A percentile compares a stretch with the other conserved stretches of the same genome.
Conservation (phyloP, 176 grass and related monocot species). For the Elymus sibiricus region DNA sequence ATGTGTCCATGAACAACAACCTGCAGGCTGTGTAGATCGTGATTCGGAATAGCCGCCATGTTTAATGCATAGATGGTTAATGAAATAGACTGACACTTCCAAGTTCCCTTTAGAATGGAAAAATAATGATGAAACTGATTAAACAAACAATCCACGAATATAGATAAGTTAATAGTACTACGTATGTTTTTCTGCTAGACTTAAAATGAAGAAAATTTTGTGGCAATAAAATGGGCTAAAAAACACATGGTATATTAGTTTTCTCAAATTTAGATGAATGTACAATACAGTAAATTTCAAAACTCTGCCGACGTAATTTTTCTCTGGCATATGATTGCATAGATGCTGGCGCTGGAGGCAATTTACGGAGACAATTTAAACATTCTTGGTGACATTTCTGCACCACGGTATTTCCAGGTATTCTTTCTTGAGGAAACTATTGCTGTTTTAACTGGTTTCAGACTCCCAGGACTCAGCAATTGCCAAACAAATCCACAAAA, state of each 20-base stretch:
- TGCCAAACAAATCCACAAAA: neutral
- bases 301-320: neutral
- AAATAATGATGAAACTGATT: neutral
- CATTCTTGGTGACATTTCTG: slow-evolving; percentile 19
- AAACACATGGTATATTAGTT: neutral
- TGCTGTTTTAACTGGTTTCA: neutral
- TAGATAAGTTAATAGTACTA: neutral
- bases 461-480: neutral
- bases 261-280: neutral
- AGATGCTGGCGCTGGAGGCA: slow-evolving; percentile 43
- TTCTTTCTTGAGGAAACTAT: neutral
- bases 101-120: neutral
- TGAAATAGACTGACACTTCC: neutral
- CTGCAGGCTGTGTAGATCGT: neutral
- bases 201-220: neutral
- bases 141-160: neutral
- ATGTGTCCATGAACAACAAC: neutral
- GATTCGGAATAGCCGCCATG: neutral
- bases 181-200: neutral
- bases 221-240: neutral
- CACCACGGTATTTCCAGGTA: slow-evolving; percentile 45
- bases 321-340: neutral
- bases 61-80: neutral
- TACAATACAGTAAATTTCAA: neutral
- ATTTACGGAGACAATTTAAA: slow-evolving; percentile 47